phyloP scores from a whole-genome alignment of 192 early-diverging fungal species.

The Mortierella hygrophila region DNA sequence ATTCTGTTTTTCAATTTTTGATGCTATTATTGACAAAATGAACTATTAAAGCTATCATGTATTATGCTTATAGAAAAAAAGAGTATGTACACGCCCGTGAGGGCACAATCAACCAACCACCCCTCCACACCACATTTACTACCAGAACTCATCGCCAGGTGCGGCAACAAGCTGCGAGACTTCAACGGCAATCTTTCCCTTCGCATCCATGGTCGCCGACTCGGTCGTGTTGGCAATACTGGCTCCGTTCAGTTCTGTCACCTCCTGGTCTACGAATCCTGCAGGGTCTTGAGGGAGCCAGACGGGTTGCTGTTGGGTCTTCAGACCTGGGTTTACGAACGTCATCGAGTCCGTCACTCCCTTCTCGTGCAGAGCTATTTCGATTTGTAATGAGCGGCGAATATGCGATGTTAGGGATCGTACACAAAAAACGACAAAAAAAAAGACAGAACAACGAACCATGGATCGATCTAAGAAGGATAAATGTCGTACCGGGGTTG shows the following conservation, averaged over 20 bases:
- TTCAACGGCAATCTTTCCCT: constrained; percentile 21
- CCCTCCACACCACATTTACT: neutral
- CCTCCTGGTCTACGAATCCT: constrained; percentile 37
- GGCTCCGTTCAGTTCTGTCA: constrained; percentile 19
- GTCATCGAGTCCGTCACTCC: constrained; percentile 14
- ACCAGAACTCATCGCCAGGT: constrained; percentile 35
- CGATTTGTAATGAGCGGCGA: neutral
- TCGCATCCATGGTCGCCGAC: constrained; percentile 24
- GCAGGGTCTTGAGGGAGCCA: constrained; percentile 40
- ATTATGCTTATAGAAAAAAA: too few species aligned
- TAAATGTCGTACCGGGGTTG: neutral
- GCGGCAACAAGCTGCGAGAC: constrained; percentile 5
- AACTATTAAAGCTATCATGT: too few species aligned
- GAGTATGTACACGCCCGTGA: too few species aligned
- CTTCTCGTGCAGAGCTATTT: neutral
- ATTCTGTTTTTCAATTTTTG: too few species aligned
- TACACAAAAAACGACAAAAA: neutral
- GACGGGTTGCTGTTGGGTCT: constrained; percentile 12
- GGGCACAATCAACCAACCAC: too few species aligned
- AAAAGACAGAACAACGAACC: neutral
- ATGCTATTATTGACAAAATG: too few species aligned
- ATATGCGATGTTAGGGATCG: too few species aligned
- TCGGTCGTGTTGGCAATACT: constrained; percentile 22
- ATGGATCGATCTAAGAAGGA: neutral
- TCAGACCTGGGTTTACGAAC: constrained; percentile 37